Conservation (phyloP, 2,329 filamentous ascomycete genomes). For the Seiridium unicorne region DNA sequence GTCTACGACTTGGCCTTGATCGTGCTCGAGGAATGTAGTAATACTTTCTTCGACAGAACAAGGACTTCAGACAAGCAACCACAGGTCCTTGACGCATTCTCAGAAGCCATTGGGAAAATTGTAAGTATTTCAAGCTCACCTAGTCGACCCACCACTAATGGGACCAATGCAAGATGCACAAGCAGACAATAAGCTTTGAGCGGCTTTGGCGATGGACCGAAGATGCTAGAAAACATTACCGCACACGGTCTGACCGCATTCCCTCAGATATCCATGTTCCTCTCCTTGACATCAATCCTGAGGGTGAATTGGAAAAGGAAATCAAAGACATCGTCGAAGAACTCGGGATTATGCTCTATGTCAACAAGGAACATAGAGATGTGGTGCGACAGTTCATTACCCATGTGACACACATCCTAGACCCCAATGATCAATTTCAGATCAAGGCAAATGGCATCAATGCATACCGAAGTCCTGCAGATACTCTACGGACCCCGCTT, state of each 20-base stretch:
- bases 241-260: constrained; percentile 15
- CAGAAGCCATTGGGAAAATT: constrained; percentile 37
- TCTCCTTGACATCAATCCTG: constrained; percentile 39
- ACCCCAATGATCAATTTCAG: constrained; percentile 13
- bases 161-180: constrained; percentile 25
- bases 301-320: constrained; percentile 40
- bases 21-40: constrained; percentile 39
- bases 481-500: too few relatives aligned
- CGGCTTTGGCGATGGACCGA: constrained; percentile 35
- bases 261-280: constrained; percentile 23
- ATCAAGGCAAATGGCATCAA: background rate
- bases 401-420: constrained; percentile 20
- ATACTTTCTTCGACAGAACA: constrained; percentile 37
- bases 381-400: constrained; percentile 26
- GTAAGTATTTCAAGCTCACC: constrained; percentile 24
- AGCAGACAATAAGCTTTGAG: constrained; percentile 36
- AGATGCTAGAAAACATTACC: constrained; percentile 18
- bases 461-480: background rate
- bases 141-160: background rate
- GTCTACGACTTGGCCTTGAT: constrained; percentile 41
- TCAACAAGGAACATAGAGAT: constrained; percentile 34
- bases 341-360: constrained; percentile 42
- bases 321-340: constrained; percentile 47
- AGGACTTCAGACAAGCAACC: constrained; percentile 29
- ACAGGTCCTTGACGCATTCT: constrained; percentile 39